A percentile compares a stretch with the other conserved stretches of the same genome.
phyloP scores from a whole-genome alignment of 129 eudicot genomes.

The Glebionis coronaria region DNA sequence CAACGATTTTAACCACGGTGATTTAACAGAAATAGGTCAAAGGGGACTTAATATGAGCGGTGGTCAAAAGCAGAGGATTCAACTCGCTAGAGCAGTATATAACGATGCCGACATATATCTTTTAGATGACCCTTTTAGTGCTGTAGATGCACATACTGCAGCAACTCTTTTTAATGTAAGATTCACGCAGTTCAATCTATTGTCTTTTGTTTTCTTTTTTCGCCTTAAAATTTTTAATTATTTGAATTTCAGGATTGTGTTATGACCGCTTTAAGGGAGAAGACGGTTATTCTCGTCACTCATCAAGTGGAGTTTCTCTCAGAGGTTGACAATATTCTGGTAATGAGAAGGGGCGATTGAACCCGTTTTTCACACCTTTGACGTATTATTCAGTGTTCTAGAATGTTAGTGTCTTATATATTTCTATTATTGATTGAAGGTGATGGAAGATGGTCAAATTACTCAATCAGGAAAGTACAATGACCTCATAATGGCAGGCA shows the following conservation, averaged over 20 bases:
- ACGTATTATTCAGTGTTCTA: background rate
- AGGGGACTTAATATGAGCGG: constrained; percentile 80
- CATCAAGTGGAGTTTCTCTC: constrained; percentile 71
- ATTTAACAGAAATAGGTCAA: constrained; percentile 72
- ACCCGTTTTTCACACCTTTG: background rate
- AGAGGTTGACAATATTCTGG: constrained; percentile 59
- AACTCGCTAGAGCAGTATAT: constrained; percentile 70
- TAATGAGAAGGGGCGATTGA: constrained; percentile 32
- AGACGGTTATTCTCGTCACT: constrained; percentile 64
- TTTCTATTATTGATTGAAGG: constrained; percentile 29
- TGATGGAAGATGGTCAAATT: constrained; percentile 52
- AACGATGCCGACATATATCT: constrained; percentile 64
- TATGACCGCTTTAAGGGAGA: constrained; percentile 46
- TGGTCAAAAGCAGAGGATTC: constrained; percentile 82
- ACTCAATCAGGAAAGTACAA: constrained; percentile 54
- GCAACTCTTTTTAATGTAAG: constrained; percentile 63
- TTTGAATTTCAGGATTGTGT: constrained; percentile 55
- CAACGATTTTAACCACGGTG: constrained; percentile 52
- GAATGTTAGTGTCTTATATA: background rate
- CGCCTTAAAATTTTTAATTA: constrained; percentile 1
- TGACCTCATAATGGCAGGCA: constrained; percentile 51
- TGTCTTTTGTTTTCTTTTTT: no score
- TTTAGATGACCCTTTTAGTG: constrained; percentile 79
- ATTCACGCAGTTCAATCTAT: no score
- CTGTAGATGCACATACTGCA: constrained; percentile 87